Evolutionary conservation across 352 stramenopile genomes (phyloP).

Genomic region (Phytophthora vignae): DNA sequence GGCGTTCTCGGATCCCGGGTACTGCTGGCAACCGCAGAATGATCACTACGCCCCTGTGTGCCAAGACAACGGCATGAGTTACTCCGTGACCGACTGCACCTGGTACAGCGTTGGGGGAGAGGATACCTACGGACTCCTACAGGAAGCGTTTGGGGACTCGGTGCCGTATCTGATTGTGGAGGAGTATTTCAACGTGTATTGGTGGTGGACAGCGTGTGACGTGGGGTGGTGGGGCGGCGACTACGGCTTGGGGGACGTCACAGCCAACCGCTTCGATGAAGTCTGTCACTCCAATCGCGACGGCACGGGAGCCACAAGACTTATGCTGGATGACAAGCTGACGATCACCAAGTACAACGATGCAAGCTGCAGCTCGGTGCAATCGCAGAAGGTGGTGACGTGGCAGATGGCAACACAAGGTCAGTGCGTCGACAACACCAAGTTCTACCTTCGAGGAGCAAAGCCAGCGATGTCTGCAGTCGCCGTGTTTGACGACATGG

Average conservation of each 20-base stretch:
- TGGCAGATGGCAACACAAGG: slow-evolving; percentile 4
- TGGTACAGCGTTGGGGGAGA: slow-evolving; percentile 3
- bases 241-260: slow-evolving; percentile 4
- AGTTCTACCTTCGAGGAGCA: slow-evolving; percentile 6
- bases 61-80: background rate
- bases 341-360: slow-evolving; percentile 14
- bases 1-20: too few relatives aligned
- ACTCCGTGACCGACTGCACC: slow-evolving; percentile 10
- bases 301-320: background rate
- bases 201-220: background rate
- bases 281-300: slow-evolving; percentile 3
- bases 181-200: slow-evolving; percentile 1
- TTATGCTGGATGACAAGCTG: slow-evolving; percentile 7
- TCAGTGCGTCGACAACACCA: slow-evolving; percentile 5
- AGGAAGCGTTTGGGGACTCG: background rate
- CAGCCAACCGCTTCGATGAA: slow-evolving; percentile 19
- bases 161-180: slow-evolving; percentile 18
- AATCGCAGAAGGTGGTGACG: background rate
- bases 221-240: background rate
- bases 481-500: slow-evolving; percentile 11
- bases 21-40: background rate
- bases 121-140: slow-evolving; percentile 6
- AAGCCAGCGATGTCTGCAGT: background rate
- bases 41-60: slow-evolving; percentile 13
- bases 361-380: slow-evolving; percentile 1